Percentiles rank a stretch among this genome's conserved stretches.
Conservation (phyloP, 768 basidiomycete species). For the Mrakia frigida region DNA sequence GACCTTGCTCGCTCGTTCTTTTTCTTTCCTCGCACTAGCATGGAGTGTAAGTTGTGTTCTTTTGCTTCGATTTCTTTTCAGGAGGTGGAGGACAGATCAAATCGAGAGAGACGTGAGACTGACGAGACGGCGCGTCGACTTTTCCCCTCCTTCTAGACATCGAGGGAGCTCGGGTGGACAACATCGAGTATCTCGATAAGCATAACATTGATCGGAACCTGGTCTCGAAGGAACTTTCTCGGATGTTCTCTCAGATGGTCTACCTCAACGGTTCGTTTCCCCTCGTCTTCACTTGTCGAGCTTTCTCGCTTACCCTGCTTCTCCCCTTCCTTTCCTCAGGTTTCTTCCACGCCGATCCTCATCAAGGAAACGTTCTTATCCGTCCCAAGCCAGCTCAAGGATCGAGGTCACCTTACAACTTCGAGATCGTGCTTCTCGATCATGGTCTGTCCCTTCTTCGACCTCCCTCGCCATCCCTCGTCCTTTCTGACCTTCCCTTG, state of each 20-base stretch:
- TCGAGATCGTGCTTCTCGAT: slow-evolving; percentile 90
- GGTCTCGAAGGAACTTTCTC: slow-evolving; percentile 76
- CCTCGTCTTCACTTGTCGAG: no score
- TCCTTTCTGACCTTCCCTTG: neutral
- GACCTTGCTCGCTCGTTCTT: neutral
- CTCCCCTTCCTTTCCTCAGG: no score
- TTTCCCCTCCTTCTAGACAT: slow-evolving; percentile 37
- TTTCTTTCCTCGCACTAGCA: neutral
- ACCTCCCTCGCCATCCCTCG: neutral
- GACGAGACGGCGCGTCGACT: neutral
- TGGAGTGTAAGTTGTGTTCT: slow-evolving; percentile 28
- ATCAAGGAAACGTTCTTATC: slow-evolving; percentile 78
- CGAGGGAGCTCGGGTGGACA: slow-evolving; percentile 79
- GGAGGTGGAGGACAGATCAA: neutral
- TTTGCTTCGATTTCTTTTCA: neutral
- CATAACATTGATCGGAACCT: slow-evolving; percentile 86
- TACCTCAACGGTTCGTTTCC: slow-evolving; percentile 69
- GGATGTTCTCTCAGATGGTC: slow-evolving; percentile 93
- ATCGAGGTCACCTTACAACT: slow-evolving; percentile 81
- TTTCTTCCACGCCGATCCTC: slow-evolving; percentile 67
- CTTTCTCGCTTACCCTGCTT: no score
- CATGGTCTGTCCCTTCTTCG: slow-evolving; percentile 52
- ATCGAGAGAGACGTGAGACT: no score
- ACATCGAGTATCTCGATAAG: slow-evolving; percentile 72
- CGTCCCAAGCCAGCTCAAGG: slow-evolving; percentile 56